These are phyloP conservation scores for Wallemia hederae DNA, from an alignment of 1,284 basidiomycete genomes.

Conservation along the genomic window DNA sequence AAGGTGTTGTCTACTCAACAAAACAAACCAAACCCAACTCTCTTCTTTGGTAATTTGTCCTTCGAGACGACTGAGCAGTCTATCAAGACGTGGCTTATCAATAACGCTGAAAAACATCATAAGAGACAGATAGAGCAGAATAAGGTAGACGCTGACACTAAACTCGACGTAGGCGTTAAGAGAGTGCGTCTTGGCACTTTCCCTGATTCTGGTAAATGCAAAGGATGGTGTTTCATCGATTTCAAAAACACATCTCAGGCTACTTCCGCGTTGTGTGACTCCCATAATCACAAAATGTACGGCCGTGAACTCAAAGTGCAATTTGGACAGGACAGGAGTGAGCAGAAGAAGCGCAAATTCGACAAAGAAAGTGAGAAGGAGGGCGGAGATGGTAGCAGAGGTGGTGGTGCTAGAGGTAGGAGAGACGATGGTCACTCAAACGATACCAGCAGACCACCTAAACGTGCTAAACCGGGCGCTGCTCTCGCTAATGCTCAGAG, in stretches of 20 bases:
- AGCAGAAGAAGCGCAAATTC: background rate
- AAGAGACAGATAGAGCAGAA: background rate
- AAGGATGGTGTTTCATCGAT: background rate
- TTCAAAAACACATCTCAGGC: background rate
- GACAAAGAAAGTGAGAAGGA: background rate
- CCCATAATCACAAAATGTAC: background rate
- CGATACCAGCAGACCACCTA: background rate
- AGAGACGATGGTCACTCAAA: background rate
- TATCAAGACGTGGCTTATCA: background rate
- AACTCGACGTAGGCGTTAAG: background rate
- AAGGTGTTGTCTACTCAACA: background rate
- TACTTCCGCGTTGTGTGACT: background rate
- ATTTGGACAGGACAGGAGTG: background rate
- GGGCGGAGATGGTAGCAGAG: too few relatives aligned
- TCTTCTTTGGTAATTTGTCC: background rate
- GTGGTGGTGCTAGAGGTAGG: too few relatives aligned
- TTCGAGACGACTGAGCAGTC: background rate
- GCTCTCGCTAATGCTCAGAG: background rate
- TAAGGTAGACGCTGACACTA: background rate
- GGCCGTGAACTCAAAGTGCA: background rate
- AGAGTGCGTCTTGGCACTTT: background rate
- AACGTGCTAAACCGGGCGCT: background rate
- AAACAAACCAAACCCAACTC: background rate
- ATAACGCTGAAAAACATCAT: background rate
- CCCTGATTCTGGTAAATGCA: background rate